phyloP scores from a whole-genome alignment of 2,329 filamentous ascomycete species.

The Ophiostoma perfectum region DNA sequence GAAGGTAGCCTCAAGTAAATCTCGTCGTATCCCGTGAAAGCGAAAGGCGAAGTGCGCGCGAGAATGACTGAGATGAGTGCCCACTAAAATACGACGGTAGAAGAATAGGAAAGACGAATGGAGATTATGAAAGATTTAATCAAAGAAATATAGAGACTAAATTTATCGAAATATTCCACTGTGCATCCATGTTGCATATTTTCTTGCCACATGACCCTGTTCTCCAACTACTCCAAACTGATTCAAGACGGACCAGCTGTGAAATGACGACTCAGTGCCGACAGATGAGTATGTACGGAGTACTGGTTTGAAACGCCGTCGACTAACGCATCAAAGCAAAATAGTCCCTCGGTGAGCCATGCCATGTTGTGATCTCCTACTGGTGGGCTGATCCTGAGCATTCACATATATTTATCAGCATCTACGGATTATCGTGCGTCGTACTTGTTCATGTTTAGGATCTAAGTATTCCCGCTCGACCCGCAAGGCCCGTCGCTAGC shows the following conservation, averaged over 20 bases:
- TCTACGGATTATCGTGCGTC: neutral
- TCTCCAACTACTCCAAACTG: slow-evolving; percentile 2
- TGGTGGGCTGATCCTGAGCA: neutral
- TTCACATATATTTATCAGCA: no score
- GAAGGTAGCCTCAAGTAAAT: no score
- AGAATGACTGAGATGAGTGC: neutral
- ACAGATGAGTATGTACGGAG: no score
- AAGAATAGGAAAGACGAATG: neutral
- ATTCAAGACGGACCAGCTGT: no score
- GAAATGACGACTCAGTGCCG: no score
- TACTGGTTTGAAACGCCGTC: neutral
- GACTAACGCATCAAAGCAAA: neutral
- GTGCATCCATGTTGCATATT: no score
- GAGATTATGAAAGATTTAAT: no score
- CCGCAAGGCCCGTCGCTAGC: slow-evolving; percentile 15
- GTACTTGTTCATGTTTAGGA: neutral
- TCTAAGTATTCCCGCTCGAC: neutral
- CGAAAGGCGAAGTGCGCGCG: no score
- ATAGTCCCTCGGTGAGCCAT: slow-evolving; percentile 8
- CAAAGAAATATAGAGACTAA: neutral
- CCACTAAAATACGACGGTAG: neutral
- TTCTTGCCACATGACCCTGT: slow-evolving; percentile 1
- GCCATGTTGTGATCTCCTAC: neutral
- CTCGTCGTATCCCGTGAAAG: no score
- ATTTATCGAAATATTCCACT: no score